Conservation (phyloP, 208 protist genomes). For the Leishmania turanica region DNA sequence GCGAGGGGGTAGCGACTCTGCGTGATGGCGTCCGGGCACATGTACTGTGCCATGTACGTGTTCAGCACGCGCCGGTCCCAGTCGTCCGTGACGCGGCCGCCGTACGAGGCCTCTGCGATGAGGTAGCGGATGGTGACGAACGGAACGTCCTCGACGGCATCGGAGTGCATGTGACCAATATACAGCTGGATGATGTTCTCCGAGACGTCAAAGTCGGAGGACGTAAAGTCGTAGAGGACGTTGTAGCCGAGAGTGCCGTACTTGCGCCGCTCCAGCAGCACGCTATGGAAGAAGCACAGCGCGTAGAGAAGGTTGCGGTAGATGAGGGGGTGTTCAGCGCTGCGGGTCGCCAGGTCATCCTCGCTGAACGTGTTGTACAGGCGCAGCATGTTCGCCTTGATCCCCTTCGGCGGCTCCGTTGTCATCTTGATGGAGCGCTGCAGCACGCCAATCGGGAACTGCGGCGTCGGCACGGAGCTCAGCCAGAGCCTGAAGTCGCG, state of each 20-base stretch:
- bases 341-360: slow-evolving; percentile 86
- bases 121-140: slow-evolving; percentile 98
- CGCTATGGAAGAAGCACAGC: slow-evolving; percentile 98
- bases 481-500: slow-evolving; percentile 99
- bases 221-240: slow-evolving; percentile 99
- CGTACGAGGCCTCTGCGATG: slow-evolving; percentile 98
- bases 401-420: slow-evolving; percentile 98
- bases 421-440: slow-evolving; percentile 98
- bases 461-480: slow-evolving; percentile 96
- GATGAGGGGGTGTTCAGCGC: slow-evolving; percentile 63
- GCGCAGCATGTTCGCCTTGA: slow-evolving; percentile 97
- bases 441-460: slow-evolving; percentile 97
- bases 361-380: slow-evolving; percentile 95
- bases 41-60: slow-evolving; percentile 97
- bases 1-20: slow-evolving; percentile 90
- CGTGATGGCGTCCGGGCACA: slow-evolving; percentile 82
- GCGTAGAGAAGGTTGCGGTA: slow-evolving; percentile 97
- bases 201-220: slow-evolving; percentile 97
- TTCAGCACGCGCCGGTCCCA: slow-evolving; percentile 97
- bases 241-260: slow-evolving; percentile 99
- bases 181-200: slow-evolving; percentile 94
- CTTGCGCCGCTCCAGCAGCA: slow-evolving; percentile 98
- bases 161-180: slow-evolving; percentile 75
- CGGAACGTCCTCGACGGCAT: slow-evolving; percentile 88
- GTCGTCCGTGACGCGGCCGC: slow-evolving; percentile 98